phyloP scores from a whole-genome alignment of 1,284 basidiomycete species.

The Leccinum solheimii region DNA sequence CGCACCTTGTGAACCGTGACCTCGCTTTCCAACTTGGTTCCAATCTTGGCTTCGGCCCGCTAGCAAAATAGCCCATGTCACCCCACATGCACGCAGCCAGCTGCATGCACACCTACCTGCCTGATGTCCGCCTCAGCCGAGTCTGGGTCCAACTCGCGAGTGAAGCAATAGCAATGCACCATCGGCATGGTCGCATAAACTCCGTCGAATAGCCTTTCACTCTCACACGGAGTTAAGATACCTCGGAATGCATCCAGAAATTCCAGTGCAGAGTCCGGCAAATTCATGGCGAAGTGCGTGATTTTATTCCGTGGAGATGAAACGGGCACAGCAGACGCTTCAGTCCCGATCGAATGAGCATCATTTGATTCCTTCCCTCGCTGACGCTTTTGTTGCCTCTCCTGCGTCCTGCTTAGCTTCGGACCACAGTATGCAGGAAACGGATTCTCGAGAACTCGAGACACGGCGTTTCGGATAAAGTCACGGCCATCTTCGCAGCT shows the following conservation, averaged over 20 bases:
- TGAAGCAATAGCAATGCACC: constrained; percentile 97
- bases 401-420: constrained; percentile 48
- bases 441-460: constrained; percentile 58
- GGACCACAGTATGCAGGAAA: constrained; percentile 58
- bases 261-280: constrained; percentile 88
- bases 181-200: constrained; percentile 75
- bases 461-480: constrained; percentile 69
- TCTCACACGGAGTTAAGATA: constrained; percentile 47
- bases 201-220: constrained; percentile 39
- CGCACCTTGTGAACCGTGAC: constrained; percentile 78
- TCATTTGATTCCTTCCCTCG: constrained; percentile 26
- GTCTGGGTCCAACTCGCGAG: constrained; percentile 75
- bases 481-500: constrained; percentile 82
- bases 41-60: constrained; percentile 75
- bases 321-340: background rate
- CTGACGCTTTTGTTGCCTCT: constrained; percentile 34
- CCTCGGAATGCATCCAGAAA: constrained; percentile 91
- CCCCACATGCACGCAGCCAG: constrained; percentile 1
- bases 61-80: constrained; percentile 36
- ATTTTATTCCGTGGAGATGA: constrained; percentile 53
- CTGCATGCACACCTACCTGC: constrained; percentile 52
- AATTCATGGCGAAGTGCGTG: constrained; percentile 95
- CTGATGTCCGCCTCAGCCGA: constrained; percentile 76
- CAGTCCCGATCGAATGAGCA: constrained; percentile 7
- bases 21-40: constrained; percentile 53